A percentile compares a stretch with the other conserved stretches of the same genome.
Evolutionary conservation across 108 stramenopile genomes (phyloP).

Genomic region (Nitzschia inconspicua): DNA sequence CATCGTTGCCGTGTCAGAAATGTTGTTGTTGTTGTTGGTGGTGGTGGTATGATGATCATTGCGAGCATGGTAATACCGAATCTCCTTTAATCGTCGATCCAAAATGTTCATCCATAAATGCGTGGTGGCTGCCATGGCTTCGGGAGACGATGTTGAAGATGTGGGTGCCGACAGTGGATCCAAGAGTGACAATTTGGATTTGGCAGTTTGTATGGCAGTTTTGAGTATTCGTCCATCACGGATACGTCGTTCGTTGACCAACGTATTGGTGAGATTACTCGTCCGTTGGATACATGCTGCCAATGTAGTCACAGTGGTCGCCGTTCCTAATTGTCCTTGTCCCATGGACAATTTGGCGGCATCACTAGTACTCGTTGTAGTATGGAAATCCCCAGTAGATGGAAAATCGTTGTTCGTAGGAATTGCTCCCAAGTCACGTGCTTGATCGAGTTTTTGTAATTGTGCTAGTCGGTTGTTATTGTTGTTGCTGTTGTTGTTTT

Average conservation of each 20-base stretch:
- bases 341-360: constrained; percentile 40
- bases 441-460: neutral
- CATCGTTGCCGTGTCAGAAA: no score
- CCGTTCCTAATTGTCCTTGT: constrained; percentile 57
- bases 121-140: constrained; percentile 8
- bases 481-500: constrained; percentile 23
- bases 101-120: constrained; percentile 46
- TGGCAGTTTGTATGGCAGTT: constrained; percentile 10
- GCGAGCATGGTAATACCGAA: constrained; percentile 70
- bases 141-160: neutral
- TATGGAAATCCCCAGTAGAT: constrained; percentile 16
- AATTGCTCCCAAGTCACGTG: constrained; percentile 22
- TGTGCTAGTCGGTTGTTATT: constrained; percentile 1
- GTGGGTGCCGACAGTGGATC: neutral
- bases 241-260: constrained; percentile 29
- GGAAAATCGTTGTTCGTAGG: constrained; percentile 18
- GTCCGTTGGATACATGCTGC: constrained; percentile 32
- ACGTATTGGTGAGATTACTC: constrained; percentile 24
- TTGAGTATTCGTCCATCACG: constrained; percentile 16
- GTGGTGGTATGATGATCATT: constrained; percentile 16
- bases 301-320: constrained; percentile 39
- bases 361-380: constrained; percentile 10
- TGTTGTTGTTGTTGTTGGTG: constrained; percentile 6
- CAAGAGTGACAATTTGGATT: neutral
- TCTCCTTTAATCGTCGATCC: constrained; percentile 56